Evolutionary conservation across 306 rosid genomes (phyloP).

Genomic region (Abrus precatorius): DNA sequence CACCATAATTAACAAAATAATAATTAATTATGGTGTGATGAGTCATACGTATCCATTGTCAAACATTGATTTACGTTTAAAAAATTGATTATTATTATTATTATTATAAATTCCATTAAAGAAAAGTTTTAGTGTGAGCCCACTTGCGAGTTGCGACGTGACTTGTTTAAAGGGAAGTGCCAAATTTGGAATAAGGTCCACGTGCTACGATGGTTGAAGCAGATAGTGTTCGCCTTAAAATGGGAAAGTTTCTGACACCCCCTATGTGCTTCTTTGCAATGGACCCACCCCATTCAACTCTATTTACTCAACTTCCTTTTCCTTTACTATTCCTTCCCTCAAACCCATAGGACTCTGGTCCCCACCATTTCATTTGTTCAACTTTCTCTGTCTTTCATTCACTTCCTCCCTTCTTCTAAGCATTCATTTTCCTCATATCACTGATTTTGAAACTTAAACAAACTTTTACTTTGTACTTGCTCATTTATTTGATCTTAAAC

Average conservation of each 20-base stretch:
- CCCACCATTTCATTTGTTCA: slow-evolving; percentile 30
- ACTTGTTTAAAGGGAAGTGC: slow-evolving; percentile 58
- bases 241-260: slow-evolving; percentile 55
- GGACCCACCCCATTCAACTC: slow-evolving; percentile 55
- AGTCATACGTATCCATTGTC: background rate
- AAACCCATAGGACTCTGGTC: slow-evolving; percentile 45
- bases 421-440: slow-evolving; percentile 19
- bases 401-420: background rate
- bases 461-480: background rate
- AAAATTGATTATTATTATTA: too few relatives aligned
- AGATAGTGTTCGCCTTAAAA: slow-evolving; percentile 64
- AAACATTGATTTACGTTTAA: too few relatives aligned
- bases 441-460: slow-evolving; percentile 37
- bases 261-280: slow-evolving; percentile 19
- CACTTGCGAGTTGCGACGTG: slow-evolving; percentile 53
- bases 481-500: background rate
- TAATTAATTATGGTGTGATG: background rate
- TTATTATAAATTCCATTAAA: background rate
- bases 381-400: slow-evolving; percentile 25
- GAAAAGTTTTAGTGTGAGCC: slow-evolving; percentile 24
- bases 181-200: slow-evolving; percentile 61
- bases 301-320: background rate
- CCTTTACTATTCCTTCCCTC: slow-evolving; percentile 30
- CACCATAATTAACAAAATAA: too few relatives aligned
- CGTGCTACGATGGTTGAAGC: slow-evolving; percentile 61